These are phyloP conservation scores for Globisporangium yorkense DNA, from an alignment of 352 stramenopile species.

Conservation along the genomic window DNA sequence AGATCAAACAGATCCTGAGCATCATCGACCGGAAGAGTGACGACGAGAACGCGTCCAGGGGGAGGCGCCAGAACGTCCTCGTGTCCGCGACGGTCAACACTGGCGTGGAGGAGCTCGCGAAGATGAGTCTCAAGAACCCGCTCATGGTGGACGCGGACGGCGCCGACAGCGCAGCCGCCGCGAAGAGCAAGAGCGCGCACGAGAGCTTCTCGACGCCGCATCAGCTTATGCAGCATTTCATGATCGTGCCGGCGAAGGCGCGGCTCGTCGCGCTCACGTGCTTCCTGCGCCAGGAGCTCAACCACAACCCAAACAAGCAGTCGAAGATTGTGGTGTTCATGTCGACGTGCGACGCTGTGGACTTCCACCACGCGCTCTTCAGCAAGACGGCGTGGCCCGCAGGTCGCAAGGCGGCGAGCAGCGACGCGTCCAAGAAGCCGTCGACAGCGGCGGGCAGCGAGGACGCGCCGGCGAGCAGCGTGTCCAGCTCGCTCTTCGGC, in stretches of 20 bases:
- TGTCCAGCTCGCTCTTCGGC: constrained; percentile 56
- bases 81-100: constrained; percentile 88
- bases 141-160: constrained; percentile 73
- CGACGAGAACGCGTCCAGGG: constrained; percentile 11
- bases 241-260: constrained; percentile 93
- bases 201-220: constrained; percentile 87
- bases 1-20: constrained; percentile 97
- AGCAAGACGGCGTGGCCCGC: constrained; percentile 70
- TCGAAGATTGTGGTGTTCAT: constrained; percentile 96
- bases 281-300: constrained; percentile 86
- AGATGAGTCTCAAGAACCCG: constrained; percentile 75
- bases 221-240: constrained; percentile 95
- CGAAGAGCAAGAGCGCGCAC: constrained; percentile 14
- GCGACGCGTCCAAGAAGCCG: not conserved
- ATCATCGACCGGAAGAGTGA: constrained; percentile 90
- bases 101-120: constrained; percentile 74
- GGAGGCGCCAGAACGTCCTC: constrained; percentile 66
- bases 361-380: constrained; percentile 95
- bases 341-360: constrained; percentile 95
- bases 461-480: constrained; percentile 35
- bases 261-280: constrained; percentile 89
- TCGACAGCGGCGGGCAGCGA: constrained; percentile 59
- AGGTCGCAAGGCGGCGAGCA: constrained; percentile 16
- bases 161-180: constrained; percentile 12
- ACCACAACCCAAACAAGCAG: constrained; percentile 25